phyloP scores from a whole-genome alignment of 2,329 filamentous ascomycete genomes.

The Talaromyces marneffei region DNA sequence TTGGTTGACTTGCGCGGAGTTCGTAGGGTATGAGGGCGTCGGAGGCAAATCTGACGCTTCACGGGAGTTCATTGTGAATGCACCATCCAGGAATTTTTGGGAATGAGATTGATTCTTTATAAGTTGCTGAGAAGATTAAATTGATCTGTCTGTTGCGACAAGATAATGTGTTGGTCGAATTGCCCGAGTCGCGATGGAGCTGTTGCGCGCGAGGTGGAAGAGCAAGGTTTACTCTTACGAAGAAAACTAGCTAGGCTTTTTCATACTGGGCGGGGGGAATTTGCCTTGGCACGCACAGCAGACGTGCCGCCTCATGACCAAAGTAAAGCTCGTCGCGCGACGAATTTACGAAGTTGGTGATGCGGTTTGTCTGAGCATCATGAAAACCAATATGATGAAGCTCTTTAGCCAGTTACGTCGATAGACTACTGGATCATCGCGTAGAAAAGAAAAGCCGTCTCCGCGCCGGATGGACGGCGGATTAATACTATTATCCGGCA shows the following conservation, averaged over 20 bases:
- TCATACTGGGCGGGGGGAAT: slow-evolving; percentile 12
- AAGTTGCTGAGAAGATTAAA: neutral
- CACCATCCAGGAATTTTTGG: slow-evolving; percentile 14
- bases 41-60: slow-evolving; percentile 41
- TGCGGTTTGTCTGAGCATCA: neutral
- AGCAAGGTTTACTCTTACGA: slow-evolving; percentile 27
- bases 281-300: slow-evolving; percentile 11
- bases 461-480: slow-evolving; percentile 13
- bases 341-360: slow-evolving; percentile 1
- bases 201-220: slow-evolving; percentile 20
- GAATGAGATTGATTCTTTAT: neutral
- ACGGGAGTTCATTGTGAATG: slow-evolving; percentile 34
- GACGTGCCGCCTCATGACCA: slow-evolving; percentile 9
- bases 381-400: neutral
- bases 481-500: slow-evolving; percentile 10
- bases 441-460: slow-evolving; percentile 17
- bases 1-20: slow-evolving; percentile 40
- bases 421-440: slow-evolving; percentile 13
- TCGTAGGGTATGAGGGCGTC: slow-evolving; percentile 40
- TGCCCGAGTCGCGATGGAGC: slow-evolving; percentile 14
- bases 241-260: slow-evolving; percentile 24
- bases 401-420: slow-evolving; percentile 1
- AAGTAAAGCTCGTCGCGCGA: slow-evolving; percentile 6
- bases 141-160: neutral
- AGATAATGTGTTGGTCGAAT: neutral